phyloP scores from a whole-genome alignment of 257 asterid genomes.

The Solanum phureja region DNA sequence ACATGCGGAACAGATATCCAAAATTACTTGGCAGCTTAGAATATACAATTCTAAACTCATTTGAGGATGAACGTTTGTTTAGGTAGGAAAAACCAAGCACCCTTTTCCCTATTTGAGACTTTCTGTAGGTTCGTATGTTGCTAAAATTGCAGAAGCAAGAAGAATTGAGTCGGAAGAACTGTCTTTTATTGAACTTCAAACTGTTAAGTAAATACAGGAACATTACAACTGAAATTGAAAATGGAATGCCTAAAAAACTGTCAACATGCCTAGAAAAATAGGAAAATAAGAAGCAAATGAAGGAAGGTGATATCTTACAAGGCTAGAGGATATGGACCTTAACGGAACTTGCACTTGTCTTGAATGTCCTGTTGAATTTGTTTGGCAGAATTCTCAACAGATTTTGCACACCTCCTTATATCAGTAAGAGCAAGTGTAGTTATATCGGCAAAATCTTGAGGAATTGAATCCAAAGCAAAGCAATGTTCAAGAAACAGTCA shows the following conservation, averaged over 20 bases:
- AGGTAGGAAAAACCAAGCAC: neutral
- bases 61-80: neutral
- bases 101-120: neutral
- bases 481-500: neutral
- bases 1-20: neutral
- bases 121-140: neutral
- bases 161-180: neutral
- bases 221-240: neutral
- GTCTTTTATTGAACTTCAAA: neutral
- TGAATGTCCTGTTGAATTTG: neutral
- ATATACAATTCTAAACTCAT: neutral
- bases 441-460: neutral
- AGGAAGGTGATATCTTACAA: neutral
- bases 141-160: neutral
- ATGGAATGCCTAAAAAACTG: neutral
- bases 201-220: neutral
- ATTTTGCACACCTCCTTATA: neutral
- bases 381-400: neutral
- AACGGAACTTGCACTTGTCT: neutral
- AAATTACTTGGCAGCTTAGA: neutral
- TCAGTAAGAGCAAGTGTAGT: neutral
- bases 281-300: neutral
- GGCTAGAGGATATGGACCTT: neutral
- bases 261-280: neutral
- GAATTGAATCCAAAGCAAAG: neutral